phyloP scores from a whole-genome alignment of 495 filamentous ascomycete species.

The Neurospora discreta region DNA sequence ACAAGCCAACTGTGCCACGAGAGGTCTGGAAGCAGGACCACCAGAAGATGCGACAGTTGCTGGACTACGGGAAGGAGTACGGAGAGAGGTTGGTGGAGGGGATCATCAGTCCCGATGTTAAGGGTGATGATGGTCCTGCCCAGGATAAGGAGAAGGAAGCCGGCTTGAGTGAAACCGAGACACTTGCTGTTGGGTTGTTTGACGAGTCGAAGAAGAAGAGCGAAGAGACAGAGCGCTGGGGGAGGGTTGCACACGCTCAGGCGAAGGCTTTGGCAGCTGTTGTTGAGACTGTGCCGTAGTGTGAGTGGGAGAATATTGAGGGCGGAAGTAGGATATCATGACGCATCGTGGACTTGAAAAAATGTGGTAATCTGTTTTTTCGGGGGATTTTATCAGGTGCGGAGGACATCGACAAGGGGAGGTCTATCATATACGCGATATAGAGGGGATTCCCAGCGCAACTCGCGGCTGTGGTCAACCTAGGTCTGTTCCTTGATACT shows the following conservation, averaged over 20 bases:
- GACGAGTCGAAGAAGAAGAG: constrained; percentile 15
- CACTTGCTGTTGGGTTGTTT: constrained; percentile 22
- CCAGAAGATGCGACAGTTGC: constrained; percentile 19
- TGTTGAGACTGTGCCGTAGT: constrained; percentile 15
- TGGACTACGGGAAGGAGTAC: constrained; percentile 21
- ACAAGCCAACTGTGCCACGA: constrained; percentile 8
- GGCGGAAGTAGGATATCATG: neutral
- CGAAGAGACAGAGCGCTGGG: constrained; percentile 23
- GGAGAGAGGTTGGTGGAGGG: constrained; percentile 25
- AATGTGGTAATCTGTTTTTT: neutral
- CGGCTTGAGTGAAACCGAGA: constrained; percentile 18
- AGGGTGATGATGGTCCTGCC: neutral
- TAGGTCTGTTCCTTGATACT: neutral
- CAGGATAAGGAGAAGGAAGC: constrained; percentile 3
- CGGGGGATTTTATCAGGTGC: neutral
- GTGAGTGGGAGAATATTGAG: neutral
- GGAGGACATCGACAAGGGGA: neutral
- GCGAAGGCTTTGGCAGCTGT: constrained; percentile 23
- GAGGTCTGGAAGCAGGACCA: constrained; percentile 27
- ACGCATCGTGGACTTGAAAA: neutral
- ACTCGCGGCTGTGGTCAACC: too few species aligned
- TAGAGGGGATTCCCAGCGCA: neutral
- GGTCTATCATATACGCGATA: neutral
- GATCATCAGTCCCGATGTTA: constrained; percentile 13
- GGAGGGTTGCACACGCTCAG: constrained; percentile 21